phyloP scores from a whole-genome alignment of 768 basidiomycete genomes.

The Suillus cothurnatus region DNA sequence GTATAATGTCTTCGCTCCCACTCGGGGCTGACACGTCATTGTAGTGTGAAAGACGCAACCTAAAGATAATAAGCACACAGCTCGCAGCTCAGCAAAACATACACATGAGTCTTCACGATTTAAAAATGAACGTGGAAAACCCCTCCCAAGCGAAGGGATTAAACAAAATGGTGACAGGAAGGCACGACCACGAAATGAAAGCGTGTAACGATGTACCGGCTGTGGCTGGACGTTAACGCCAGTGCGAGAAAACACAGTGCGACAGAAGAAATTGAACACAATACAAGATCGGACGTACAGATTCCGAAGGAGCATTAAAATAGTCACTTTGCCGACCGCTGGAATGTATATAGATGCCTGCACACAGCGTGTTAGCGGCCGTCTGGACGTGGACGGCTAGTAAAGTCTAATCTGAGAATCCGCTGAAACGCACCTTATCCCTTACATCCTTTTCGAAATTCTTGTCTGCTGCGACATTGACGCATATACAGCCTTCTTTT shows the following conservation, averaged over 20 bases:
- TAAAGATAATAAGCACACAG: conserved; percentile 12
- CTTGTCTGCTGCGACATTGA: conserved; percentile 94
- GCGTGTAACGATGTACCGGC: background rate
- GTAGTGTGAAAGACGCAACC: conserved; percentile 33
- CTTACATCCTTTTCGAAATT: conserved; percentile 94
- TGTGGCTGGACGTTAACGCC: background rate
- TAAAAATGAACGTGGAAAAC: background rate
- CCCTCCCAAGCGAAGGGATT: background rate
- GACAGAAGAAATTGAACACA: background rate
- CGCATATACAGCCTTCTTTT: conserved; percentile 91
- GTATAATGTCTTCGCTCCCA: conserved; percentile 14
- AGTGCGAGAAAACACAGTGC: background rate
- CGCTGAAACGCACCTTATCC: conserved; percentile 68
- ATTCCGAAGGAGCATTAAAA: conserved; percentile 96
- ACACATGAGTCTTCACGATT: background rate
- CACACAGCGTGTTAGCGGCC: background rate
- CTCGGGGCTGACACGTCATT: conserved; percentile 18
- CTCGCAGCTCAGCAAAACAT: background rate
- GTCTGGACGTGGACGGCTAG: conserved; percentile 4
- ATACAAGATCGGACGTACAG: conserved; percentile 54
- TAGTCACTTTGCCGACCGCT: conserved; percentile 97
- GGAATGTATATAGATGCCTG: conserved; percentile 95
- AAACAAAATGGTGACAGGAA: background rate
- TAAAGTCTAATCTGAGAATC: background rate
- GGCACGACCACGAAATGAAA: background rate